Base-by-base conservation (phyloP, 805 yeast genomes). In the Spathaspora girioi region DNA sequence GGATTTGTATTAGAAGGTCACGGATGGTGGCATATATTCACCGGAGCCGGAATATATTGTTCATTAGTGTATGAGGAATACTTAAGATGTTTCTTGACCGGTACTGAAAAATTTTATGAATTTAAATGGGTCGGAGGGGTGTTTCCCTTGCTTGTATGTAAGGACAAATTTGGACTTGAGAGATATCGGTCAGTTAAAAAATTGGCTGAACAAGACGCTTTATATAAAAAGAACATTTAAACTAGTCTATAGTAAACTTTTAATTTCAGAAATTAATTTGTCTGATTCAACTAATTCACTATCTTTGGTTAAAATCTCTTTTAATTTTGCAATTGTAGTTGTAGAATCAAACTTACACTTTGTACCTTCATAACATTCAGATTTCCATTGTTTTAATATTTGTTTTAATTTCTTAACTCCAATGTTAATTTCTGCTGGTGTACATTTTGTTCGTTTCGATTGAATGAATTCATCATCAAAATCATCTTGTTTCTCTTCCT, bases 11-110 rank as follows among this genome's bases (percentile, higher is more conserved):
- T 93, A 35, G 98, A 93, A 67, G 87, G 96, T 27, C 98, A 93
- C 62, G 97, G 96, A 20, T 93, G 97, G 97, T 93, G 98, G 98
- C 98, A 93, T 64, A 71, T 88, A 10, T 77, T 88, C 56, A 88
- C 94, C 0, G 96, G 96, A 0, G 72, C 83, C 18, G 97, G 97
- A 1, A 94, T 93, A 10, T 93, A 93, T 67, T 86, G 78, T 64
- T 92, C 89, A 69, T 78, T 92, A 56, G 83, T 87, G 3, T 90
- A 87, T 63, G 78, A 87, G 61, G 92, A 90, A 71, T 81, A 87
- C 56, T 71, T 92, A 55, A 78, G 93, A 57, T 71, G 86, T 31
- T 83, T 85, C 68, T 78, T 89, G 63, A 73, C 75, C 14, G 84
- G 83, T 5, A 70, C 71, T n/a, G 79, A 81, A 26, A 69, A 77